Conservation (phyloP, 208 protist genomes). For the Herpetomonas tarakana region DNA sequence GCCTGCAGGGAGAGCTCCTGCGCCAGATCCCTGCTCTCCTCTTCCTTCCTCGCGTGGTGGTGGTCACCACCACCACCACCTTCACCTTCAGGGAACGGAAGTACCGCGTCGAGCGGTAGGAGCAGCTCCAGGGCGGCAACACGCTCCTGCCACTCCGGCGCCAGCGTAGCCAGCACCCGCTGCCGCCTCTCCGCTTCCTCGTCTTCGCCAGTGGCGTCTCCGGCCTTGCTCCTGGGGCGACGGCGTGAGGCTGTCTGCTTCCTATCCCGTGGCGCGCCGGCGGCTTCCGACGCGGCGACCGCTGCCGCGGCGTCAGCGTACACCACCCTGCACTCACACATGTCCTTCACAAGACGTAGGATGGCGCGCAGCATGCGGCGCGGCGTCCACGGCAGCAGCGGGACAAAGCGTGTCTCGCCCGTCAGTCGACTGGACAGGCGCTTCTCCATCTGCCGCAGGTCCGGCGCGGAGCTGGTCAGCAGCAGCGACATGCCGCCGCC, state of each 20-base stretch:
- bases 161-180: neutral
- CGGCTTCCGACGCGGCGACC: neutral
- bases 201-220: neutral
- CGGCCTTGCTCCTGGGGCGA: neutral
- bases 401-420: conserved; percentile 73
- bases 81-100: neutral
- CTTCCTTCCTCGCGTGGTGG: neutral
- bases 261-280: no score
- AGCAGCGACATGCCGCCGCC: conserved; percentile 65
- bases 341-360: conserved; percentile 33
- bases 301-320: neutral
- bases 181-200: neutral
- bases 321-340: conserved; percentile 8
- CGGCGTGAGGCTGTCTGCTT: no score
- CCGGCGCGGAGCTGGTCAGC: conserved; percentile 61
- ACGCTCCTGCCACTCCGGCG: neutral
- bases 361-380: conserved; percentile 42
- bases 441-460: conserved; percentile 79
- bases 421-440: conserved; percentile 79
- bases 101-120: neutral
- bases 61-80: no score
- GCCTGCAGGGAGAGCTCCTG: neutral
- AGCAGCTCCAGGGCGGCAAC: conserved; percentile 1
- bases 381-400: conserved; percentile 66
- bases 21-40: no score